phyloP scores from a whole-genome alignment of 1,284 basidiomycete genomes.

The Irpex rosettiformis region DNA sequence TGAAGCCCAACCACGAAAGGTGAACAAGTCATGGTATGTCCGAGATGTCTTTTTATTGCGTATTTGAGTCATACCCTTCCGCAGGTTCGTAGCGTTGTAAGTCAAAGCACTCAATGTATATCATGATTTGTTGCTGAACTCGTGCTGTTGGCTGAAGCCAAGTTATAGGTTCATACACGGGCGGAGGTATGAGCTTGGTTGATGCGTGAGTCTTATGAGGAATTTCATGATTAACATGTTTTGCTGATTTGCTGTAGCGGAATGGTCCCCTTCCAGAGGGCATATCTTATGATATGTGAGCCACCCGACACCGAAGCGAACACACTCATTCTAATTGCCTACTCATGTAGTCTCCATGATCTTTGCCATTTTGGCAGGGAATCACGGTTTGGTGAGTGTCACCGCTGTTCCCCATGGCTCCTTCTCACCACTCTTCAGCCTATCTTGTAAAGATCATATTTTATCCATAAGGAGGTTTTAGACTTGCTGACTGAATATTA shows the following conservation, averaged over 20 bases:
- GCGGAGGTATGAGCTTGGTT: constrained; percentile 51
- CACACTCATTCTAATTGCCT: not conserved
- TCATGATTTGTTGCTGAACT: not conserved
- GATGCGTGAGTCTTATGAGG: constrained; percentile 37
- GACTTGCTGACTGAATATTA: constrained; percentile 1
- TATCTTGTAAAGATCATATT: constrained; percentile 31
- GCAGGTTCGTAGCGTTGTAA: constrained; percentile 42
- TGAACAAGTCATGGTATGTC: constrained; percentile 47
- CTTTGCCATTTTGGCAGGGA: constrained; percentile 50
- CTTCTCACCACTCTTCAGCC: constrained; percentile 23
- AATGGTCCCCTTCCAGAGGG: constrained; percentile 52
- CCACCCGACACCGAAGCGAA: not conserved
- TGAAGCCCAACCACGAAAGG: constrained; percentile 37
- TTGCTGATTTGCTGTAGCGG: constrained; percentile 30
- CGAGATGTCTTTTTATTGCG: not conserved
- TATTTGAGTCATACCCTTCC: not conserved
- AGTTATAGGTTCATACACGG: constrained; percentile 50
- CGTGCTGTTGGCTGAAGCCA: constrained; percentile 24
- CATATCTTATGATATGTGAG: constrained; percentile 51
- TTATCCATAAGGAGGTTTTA: not conserved
- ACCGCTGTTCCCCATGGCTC: not conserved
- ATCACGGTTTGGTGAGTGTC: constrained; percentile 47
- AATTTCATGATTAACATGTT: not conserved
- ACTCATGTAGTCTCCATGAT: constrained; percentile 37
- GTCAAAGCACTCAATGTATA: constrained; percentile 7